Conservation (phyloP, 1,139 yeast species). For the Hemisphaericaspora xylofermentans region DNA sequence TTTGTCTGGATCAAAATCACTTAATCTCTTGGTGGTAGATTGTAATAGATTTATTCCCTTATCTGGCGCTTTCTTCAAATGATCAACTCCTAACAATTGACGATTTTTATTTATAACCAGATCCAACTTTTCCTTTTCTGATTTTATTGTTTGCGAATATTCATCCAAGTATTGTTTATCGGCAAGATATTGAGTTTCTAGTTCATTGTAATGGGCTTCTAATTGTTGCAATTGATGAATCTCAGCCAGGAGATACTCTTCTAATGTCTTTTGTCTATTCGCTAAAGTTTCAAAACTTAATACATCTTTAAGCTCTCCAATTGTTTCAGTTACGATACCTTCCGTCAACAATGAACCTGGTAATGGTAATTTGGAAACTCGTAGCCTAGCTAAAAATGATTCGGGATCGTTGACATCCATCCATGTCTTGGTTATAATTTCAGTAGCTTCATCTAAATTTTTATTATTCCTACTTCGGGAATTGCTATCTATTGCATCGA, state of each 20-base stretch:
- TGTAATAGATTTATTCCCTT: constrained; percentile 8
- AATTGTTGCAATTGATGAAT: constrained; percentile 38
- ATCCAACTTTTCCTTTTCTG: constrained; percentile 13
- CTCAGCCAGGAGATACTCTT: constrained; percentile 45
- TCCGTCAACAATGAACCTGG: constrained; percentile 20
- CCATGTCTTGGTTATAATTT: constrained; percentile 33
- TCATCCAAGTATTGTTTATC: constrained; percentile 36
- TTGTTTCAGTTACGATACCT: constrained; percentile 16
- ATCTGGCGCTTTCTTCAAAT: constrained; percentile 3
- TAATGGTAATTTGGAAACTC: constrained; percentile 37
- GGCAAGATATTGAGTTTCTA: constrained; percentile 26
- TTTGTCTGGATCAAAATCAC: constrained; percentile 24
- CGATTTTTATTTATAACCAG: constrained; percentile 12
- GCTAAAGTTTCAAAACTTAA: constrained; percentile 33
- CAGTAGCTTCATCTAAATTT: constrained; percentile 29
- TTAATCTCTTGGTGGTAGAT: neutral
- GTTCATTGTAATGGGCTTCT: constrained; percentile 25
- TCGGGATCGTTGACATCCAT: constrained; percentile 20
- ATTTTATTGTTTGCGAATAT: constrained; percentile 19
- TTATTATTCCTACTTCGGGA: constrained; percentile 14
- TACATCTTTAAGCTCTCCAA: constrained; percentile 24
- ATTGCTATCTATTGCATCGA: constrained; percentile 20
- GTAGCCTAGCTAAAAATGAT: constrained; percentile 35
- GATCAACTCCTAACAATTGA: constrained; percentile 11
- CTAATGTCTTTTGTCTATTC: constrained; percentile 32